These are phyloP conservation scores for Chondrostereum purpureum DNA, from an alignment of 1,284 basidiomycete species.

Conservation along the genomic window DNA sequence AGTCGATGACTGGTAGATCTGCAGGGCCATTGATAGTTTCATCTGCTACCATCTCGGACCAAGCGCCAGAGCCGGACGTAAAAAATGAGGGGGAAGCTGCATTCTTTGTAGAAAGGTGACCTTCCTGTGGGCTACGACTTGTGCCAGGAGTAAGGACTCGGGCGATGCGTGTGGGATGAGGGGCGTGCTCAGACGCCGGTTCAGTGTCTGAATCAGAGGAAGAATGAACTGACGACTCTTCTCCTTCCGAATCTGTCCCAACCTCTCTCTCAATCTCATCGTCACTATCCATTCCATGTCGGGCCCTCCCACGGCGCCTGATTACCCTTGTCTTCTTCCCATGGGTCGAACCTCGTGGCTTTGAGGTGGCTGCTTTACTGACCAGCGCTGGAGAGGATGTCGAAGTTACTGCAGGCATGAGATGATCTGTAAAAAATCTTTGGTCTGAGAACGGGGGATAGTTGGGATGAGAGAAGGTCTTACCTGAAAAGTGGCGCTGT, in stretches of 20 bases:
- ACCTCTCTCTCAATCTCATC: slow-evolving; percentile 68
- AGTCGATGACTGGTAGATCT: slow-evolving; percentile 75
- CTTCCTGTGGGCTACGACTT: slow-evolving; percentile 48
- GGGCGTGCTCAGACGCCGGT: slow-evolving; percentile 54
- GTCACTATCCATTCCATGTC: slow-evolving; percentile 54
- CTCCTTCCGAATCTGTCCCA: slow-evolving; percentile 59
- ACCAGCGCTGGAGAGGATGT: slow-evolving; percentile 26
- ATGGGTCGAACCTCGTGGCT: slow-evolving; percentile 2
- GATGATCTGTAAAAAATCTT: slow-evolving; percentile 17
- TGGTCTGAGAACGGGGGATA: slow-evolving; percentile 11
- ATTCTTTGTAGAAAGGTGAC: slow-evolving; percentile 19
- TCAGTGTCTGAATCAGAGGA: slow-evolving; percentile 63
- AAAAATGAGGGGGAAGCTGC: slow-evolving; percentile 41
- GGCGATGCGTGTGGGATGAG: slow-evolving; percentile 36
- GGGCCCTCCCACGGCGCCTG: slow-evolving; percentile 48
- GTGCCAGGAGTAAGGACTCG: slow-evolving; percentile 57
- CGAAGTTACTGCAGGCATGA: slow-evolving; percentile 38
- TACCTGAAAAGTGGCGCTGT: slow-evolving; percentile 22
- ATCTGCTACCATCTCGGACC: slow-evolving; percentile 81
- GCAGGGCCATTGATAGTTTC: slow-evolving; percentile 51
- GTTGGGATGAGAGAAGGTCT: slow-evolving; percentile 22
- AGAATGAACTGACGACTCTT: slow-evolving; percentile 53
- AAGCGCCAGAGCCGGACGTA: slow-evolving; percentile 40
- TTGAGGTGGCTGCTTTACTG: slow-evolving; percentile 5
- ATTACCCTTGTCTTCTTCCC: slow-evolving; percentile 36